Evolutionary conservation across 441 rosid species (phyloP).

Genomic region (Gossypium schwendimanii): DNA sequence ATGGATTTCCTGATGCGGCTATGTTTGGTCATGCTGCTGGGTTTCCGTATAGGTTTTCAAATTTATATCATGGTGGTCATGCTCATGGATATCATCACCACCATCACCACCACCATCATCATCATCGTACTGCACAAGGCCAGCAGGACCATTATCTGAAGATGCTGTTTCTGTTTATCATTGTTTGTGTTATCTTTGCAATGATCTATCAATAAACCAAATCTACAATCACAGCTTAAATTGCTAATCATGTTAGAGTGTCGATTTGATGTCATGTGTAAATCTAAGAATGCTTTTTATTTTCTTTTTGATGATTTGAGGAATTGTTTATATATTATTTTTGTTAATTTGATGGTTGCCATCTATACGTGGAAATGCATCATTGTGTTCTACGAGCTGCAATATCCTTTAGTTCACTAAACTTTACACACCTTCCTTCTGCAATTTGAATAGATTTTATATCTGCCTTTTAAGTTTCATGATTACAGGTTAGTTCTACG

Average conservation of each 20-base stretch:
- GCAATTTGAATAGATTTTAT: not conserved
- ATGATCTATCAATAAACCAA: constrained; percentile 45
- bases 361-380: not conserved
- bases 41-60: constrained; percentile 58
- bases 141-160: constrained; percentile 74
- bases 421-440: not conserved
- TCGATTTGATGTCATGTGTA: constrained; percentile 18
- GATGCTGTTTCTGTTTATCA: constrained; percentile 49
- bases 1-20: constrained; percentile 70
- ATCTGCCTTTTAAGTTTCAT: no score
- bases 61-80: constrained; percentile 65
- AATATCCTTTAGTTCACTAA: not conserved
- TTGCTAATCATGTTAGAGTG: constrained; percentile 16
- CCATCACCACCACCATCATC: constrained; percentile 1
- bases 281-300: constrained; percentile 16
- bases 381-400: not conserved
- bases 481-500: no score
- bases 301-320: not conserved
- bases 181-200: constrained; percentile 46
- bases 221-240: constrained; percentile 12
- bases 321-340: constrained; percentile 21
- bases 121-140: constrained; percentile 54
- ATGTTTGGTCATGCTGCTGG: constrained; percentile 69
- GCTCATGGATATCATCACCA: constrained; percentile 45
- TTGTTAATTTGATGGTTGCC: not conserved